Evolutionary conservation across 139 green algal genomes (phyloP).

Genomic region (Pycnococcus provasolii): DNA sequence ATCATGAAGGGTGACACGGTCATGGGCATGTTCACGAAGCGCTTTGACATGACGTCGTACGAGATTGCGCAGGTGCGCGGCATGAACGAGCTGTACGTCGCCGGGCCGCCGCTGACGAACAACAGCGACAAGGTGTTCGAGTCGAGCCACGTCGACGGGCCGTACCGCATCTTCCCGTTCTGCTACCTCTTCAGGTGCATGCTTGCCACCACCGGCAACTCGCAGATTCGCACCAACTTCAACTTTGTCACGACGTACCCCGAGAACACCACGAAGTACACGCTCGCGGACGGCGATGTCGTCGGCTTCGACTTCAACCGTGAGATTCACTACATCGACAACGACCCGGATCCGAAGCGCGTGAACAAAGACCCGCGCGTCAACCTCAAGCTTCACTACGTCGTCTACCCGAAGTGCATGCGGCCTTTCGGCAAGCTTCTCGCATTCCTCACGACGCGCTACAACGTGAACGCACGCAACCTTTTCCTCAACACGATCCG

Average conservation of each 20-base stretch:
- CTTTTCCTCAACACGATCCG: constrained; percentile 29
- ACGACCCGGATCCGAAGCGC: not conserved
- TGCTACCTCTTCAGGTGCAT: constrained; percentile 27
- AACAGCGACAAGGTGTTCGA: constrained; percentile 30
- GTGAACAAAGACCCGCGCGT: constrained; percentile 14
- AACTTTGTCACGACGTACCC: not conserved
- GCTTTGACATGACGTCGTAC: constrained; percentile 13
- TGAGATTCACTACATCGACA: constrained; percentile 27
- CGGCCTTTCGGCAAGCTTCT: constrained; percentile 5
- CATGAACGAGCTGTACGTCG: constrained; percentile 34
- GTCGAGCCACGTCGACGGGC: constrained; percentile 24
- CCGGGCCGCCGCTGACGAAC: constrained; percentile 12
- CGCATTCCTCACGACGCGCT: constrained; percentile 3
- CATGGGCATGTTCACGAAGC: constrained; percentile 17
- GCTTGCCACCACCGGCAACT: constrained; percentile 19
- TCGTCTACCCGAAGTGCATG: constrained; percentile 26
- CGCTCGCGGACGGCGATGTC: constrained; percentile 20
- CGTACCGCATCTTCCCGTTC: constrained; percentile 22
- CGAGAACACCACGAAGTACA: not conserved
- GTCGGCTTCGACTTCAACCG: constrained; percentile 28
- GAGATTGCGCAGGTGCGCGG: constrained; percentile 8
- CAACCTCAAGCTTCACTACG: constrained; percentile 31
- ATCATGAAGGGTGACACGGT: constrained; percentile 4
- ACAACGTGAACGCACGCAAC: constrained; percentile 19
- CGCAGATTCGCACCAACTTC: constrained; percentile 20